phyloP scores from a whole-genome alignment of 495 filamentous ascomycete genomes.

The Chaetomidium leptoderma region DNA sequence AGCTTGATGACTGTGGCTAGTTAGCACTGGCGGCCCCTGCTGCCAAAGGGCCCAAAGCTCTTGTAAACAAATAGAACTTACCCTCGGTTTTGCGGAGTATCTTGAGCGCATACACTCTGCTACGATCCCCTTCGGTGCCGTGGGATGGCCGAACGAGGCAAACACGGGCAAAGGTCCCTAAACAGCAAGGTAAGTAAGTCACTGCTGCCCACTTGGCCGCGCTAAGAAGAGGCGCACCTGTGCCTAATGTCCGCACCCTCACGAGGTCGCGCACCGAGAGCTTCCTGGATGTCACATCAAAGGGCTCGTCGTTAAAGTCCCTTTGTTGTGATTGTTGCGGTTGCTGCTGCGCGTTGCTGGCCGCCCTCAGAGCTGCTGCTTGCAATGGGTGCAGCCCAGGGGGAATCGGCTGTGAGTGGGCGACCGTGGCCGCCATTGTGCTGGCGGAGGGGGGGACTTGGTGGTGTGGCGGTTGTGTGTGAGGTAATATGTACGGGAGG shows the following conservation, averaged over 20 bases:
- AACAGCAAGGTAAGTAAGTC: slow-evolving; percentile 32
- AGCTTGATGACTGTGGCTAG: slow-evolving; percentile 71
- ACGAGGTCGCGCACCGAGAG: slow-evolving; percentile 67
- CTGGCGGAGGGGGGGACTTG: background rate
- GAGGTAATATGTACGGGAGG: background rate
- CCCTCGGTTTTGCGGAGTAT: slow-evolving; percentile 81
- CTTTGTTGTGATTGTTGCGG: slow-evolving; percentile 16
- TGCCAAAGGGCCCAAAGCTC: too few species aligned
- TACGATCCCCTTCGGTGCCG: slow-evolving; percentile 50
- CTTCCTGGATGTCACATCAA: slow-evolving; percentile 25
- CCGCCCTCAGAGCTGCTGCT: slow-evolving; percentile 23
- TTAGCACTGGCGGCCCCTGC: slow-evolving; percentile 16
- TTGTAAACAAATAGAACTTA: slow-evolving; percentile 26
- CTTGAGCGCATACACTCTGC: slow-evolving; percentile 88
- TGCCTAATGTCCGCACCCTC: slow-evolving; percentile 84
- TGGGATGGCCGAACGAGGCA: slow-evolving; percentile 70
- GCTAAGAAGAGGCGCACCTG: slow-evolving; percentile 50
- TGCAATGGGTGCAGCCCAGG: slow-evolving; percentile 33
- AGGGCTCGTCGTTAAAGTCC: slow-evolving; percentile 19
- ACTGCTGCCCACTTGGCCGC: slow-evolving; percentile 9
- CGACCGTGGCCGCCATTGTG: slow-evolving; percentile 35
- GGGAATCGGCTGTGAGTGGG: slow-evolving; percentile 26
- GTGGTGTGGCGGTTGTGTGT: background rate
- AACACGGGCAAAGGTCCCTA: slow-evolving; percentile 94
- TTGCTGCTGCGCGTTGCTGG: slow-evolving; percentile 18